Conservation (phyloP, 2,329 filamentous ascomycete species). For the Fusarium sp. region DNA sequence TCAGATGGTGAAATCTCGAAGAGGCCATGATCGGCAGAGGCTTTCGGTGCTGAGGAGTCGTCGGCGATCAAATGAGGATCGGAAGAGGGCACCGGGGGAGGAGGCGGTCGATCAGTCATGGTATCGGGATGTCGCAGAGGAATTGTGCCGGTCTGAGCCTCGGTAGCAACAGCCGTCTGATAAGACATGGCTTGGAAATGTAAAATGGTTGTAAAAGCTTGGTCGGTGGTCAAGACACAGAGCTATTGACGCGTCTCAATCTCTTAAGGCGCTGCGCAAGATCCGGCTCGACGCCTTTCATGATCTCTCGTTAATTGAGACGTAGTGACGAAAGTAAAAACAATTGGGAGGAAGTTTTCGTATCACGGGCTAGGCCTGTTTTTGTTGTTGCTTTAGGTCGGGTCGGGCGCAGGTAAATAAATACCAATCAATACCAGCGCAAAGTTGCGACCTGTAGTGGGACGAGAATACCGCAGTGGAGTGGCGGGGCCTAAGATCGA, state of each 20-base stretch:
- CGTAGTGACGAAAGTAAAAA: background rate
- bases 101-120: constrained; percentile 50
- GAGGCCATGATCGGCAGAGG: constrained; percentile 69
- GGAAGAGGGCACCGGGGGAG: constrained; percentile 58
- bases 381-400: constrained; percentile 36
- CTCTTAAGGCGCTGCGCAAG: constrained; percentile 45
- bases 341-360: constrained; percentile 9
- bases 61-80: constrained; percentile 51
- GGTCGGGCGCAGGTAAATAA: constrained; percentile 8
- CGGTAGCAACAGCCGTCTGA: constrained; percentile 38
- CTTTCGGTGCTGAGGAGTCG: constrained; percentile 41
- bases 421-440: constrained; percentile 31
- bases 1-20: constrained; percentile 78
- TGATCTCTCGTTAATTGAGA: constrained; percentile 45
- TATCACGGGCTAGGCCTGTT: constrained; percentile 32
- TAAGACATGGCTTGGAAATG: constrained; percentile 43
- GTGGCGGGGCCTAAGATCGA: constrained; percentile 37
- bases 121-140: constrained; percentile 38
- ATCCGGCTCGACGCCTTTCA: constrained; percentile 45
- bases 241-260: constrained; percentile 44
- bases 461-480: constrained; percentile 39
- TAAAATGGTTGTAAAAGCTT: background rate
- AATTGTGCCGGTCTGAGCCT: constrained; percentile 37
- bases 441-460: constrained; percentile 44
- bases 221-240: constrained; percentile 41